phyloP scores from a whole-genome alignment of 257 asterid genomes.

The Rhazya stricta region DNA sequence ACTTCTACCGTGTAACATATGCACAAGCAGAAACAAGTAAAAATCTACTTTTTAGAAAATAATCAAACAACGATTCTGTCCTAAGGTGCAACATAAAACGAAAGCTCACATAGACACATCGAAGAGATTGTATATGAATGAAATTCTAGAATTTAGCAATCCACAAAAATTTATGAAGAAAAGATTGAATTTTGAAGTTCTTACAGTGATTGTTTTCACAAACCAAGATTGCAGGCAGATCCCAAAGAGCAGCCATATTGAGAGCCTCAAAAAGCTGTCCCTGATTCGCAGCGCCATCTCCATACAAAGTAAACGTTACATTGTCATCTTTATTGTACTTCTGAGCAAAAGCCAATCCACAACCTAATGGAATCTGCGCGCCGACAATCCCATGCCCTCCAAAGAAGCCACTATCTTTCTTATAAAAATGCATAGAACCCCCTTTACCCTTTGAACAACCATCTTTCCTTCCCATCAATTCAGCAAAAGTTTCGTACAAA shows the following conservation, averaged over 20 bases:
- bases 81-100: not conserved
- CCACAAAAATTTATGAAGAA: not conserved
- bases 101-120: not conserved
- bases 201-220: conserved; percentile 99
- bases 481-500: conserved; percentile 57
- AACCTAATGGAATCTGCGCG: conserved; percentile 87
- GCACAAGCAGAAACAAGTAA: not conserved
- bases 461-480: conserved; percentile 83
- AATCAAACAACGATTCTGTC: not conserved
- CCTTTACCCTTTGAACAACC: conserved; percentile 97
- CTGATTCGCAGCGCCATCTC: conserved; percentile 98
- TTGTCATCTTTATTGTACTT: conserved; percentile 77
- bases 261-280: conserved; percentile 96
- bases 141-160: conserved; percentile 5
- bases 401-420: conserved; percentile 75
- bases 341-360: conserved; percentile 94
- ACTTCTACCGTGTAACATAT: not conserved
- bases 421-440: conserved; percentile 95
- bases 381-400: conserved; percentile 99
- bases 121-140: not conserved
- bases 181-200: conserved; percentile 15
- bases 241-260: conserved; percentile 97
- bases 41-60: not conserved
- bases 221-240: conserved; percentile 90
- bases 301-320: conserved; percentile 82